Evolutionary conservation across 768 basidiomycete genomes (phyloP).

Genomic region (Pleurotus platypus): DNA sequence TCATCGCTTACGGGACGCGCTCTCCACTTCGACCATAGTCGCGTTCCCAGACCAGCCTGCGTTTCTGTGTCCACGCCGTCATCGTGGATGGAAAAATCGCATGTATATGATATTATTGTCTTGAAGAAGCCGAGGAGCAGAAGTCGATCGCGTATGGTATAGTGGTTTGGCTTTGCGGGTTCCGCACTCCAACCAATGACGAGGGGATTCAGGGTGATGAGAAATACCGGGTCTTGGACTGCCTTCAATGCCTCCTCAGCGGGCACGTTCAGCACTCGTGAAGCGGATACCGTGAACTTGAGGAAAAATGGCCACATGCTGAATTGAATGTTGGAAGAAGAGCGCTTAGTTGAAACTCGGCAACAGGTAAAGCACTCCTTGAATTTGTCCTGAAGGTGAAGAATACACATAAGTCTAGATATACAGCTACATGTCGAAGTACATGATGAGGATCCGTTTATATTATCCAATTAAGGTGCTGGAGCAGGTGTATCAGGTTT

Average conservation of each 20-base stretch:
- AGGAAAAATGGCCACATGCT: constrained; percentile 30
- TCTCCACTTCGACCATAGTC: constrained; percentile 14
- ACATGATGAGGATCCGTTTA: background rate
- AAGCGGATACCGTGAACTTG: constrained; percentile 18
- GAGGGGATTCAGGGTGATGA: constrained; percentile 28
- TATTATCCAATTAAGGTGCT: constrained; percentile 1
- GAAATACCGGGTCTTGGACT: constrained; percentile 27
- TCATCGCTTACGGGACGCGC: constrained; percentile 10
- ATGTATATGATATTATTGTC: constrained; percentile 23
- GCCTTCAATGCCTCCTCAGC: constrained; percentile 19
- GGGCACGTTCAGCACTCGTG: constrained; percentile 1
- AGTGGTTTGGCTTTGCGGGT: constrained; percentile 20
- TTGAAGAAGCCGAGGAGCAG: constrained; percentile 20
- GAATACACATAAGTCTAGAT: background rate
- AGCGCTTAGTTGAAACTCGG: background rate
- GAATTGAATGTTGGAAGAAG: background rate
- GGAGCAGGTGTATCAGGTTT: constrained; percentile 5
- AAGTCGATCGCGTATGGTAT: constrained; percentile 27
- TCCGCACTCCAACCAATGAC: constrained; percentile 21
- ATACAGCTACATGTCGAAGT: constrained; percentile 1
- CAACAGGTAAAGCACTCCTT: background rate
- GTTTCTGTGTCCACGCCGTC: constrained; percentile 23
- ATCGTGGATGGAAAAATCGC: constrained; percentile 14
- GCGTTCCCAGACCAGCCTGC: constrained; percentile 23
- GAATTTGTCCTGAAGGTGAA: background rate